Percentiles rank a stretch among this genome's conserved stretches.
Evolutionary conservation across 345 rosid species (phyloP).

Genomic region (Eucalyptus pauciflora): DNA sequence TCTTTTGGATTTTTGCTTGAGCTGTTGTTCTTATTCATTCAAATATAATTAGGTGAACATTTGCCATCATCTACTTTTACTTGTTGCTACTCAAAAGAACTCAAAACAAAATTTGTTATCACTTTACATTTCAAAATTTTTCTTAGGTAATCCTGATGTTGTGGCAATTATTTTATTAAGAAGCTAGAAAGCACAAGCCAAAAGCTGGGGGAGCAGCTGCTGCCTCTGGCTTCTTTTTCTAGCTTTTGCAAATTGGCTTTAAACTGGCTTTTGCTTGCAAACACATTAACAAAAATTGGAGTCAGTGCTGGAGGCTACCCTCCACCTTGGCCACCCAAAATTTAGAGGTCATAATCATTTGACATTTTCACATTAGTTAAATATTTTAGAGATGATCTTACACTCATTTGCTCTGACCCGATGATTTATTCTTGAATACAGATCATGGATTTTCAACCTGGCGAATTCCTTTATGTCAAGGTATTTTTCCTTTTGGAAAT

Average conservation of each 20-base stretch:
- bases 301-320: not conserved
- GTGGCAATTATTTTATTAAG: not conserved
- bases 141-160: not conserved
- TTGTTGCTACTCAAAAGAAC: not conserved
- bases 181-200: not conserved
- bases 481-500: slow-evolving; percentile 6
- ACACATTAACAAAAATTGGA: not conserved
- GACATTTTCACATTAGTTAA: not conserved
- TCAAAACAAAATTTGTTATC: not conserved
- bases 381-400: not conserved
- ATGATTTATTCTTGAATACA: slow-evolving; percentile 9
- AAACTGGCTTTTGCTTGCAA: not conserved
- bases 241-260: not conserved
- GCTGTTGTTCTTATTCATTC: not conserved
- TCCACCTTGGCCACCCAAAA: not conserved
- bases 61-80: not conserved
- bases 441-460: slow-evolving; percentile 97
- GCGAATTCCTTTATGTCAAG: slow-evolving; percentile 89
- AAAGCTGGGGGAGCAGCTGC: not conserved
- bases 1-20: not conserved
- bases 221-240: not conserved
- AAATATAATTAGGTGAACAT: not conserved
- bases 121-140: not conserved
- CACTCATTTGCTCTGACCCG: not conserved
- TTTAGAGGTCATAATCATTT: not conserved